Percentiles rank a stretch among this genome's conserved stretches.
Evolutionary conservation across 2,329 filamentous ascomycete genomes (phyloP).

Genomic region (Thermoascus crustaceus): DNA sequence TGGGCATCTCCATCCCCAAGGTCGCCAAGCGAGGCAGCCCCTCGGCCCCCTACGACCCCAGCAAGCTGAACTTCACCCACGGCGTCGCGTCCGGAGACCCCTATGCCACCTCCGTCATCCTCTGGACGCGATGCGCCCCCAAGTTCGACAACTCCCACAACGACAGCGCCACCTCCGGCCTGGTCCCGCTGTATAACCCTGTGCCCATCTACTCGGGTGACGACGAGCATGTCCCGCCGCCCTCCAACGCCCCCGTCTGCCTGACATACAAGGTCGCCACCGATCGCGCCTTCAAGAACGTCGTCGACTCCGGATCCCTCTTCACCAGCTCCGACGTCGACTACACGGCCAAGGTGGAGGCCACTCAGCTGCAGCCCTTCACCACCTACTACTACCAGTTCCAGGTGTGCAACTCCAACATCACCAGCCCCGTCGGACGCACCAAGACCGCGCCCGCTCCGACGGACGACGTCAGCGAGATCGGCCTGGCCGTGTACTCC

Average conservation of each 20-base stretch:
- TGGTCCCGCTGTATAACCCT: constrained; percentile 44
- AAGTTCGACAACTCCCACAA: constrained; percentile 40
- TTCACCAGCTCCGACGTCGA: constrained; percentile 68
- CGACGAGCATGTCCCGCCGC: constrained; percentile 46
- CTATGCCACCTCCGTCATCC: constrained; percentile 35
- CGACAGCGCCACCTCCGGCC: constrained; percentile 51
- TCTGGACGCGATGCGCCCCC: constrained; percentile 37
- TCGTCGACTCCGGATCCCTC: constrained; percentile 50
- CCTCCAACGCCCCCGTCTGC: constrained; percentile 56
- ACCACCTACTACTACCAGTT: constrained; percentile 62
- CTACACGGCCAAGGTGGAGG: constrained; percentile 67
- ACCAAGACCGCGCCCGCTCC: constrained; percentile 61
- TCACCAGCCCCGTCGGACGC: constrained; percentile 54
- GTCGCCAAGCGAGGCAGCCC: constrained; percentile 49
- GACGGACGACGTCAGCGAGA: constrained; percentile 46
- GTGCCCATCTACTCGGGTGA: constrained; percentile 31
- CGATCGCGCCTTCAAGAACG: constrained; percentile 38
- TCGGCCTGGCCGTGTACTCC: constrained; percentile 62
- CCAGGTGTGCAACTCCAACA: constrained; percentile 55
- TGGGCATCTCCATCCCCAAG: constrained; percentile 58
- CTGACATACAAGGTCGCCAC: constrained; percentile 55
- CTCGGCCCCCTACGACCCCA: constrained; percentile 36
- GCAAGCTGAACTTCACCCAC: constrained; percentile 55
- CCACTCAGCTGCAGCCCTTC: constrained; percentile 52
- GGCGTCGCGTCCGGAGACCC: constrained; percentile 47